Evolutionary conservation across 2,329 filamentous ascomycete species (phyloP), one percentile per base, ranked within the genome.

Genomic region (Nigrospora sphaerica): DNA sequence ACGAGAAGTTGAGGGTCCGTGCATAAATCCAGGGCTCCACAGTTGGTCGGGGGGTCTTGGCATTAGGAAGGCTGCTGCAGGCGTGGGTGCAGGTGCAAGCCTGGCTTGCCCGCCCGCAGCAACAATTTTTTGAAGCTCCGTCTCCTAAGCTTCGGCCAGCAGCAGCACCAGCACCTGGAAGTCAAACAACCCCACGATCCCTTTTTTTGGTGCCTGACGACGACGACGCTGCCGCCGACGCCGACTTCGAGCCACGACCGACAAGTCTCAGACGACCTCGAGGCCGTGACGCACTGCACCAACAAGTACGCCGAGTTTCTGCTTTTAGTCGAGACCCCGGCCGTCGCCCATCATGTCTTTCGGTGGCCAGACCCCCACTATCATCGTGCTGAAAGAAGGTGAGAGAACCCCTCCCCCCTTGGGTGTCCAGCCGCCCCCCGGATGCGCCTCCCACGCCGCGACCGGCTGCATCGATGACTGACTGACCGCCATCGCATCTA

Each of bases 331-430:
- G 16, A 17, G 14, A 6, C 6, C 34, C 34, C 13, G 16, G 34
- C 10, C 13, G 16, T 36, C 12, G 34, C 34, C 54, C 64, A 76
- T 61, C 57, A 95, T 96, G 91, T 95, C 91, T 67, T 96, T 96
- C 75, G 89, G 89, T 74, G 91, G 91, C 67, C 92, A 96, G 73
- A 93, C 92, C 66, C 92, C 92, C 68, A 96, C 92, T 60, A 96
- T 96, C 68, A 89, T 97, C 71, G 91, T 97, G 75, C 82, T 97
- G 65, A 95, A 93, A 76, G 92, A 96, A 78, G 91, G 91, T 95
- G 66, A 67, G 85, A 77, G 23, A 44, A 41, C 57, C 56, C 58
- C 60, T 54, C 55, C 54, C 46, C 35, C 39, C 41, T 54, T 49
- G 55, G 56, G 66, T 59, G 64, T 63, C 66, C 63, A 67, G 7